Percentiles rank a stretch among this genome's conserved stretches.
These are phyloP conservation scores for Populus alba DNA, from an alignment of 345 rosid genomes.

Conservation along the genomic window DNA sequence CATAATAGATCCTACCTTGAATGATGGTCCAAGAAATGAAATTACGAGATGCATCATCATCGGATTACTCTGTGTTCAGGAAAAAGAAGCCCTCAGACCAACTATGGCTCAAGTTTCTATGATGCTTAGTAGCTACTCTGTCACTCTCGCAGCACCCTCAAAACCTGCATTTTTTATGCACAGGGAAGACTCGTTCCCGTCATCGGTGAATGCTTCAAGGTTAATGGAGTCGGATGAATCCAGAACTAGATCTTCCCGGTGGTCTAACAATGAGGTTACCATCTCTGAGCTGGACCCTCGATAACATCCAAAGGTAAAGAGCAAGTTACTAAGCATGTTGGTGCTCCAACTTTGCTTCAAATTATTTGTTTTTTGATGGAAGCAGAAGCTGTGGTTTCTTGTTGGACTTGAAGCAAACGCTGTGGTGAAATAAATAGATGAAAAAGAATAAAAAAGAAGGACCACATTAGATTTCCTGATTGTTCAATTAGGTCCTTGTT, in stretches of 20 bases:
- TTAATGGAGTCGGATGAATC: too few species aligned
- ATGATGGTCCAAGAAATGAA: slow-evolving; percentile 20
- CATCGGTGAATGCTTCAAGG: neutral
- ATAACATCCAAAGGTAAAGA: neutral
- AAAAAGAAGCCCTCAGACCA: slow-evolving; percentile 31
- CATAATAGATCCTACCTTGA: slow-evolving; percentile 13
- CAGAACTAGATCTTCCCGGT: neutral
- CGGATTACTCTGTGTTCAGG: slow-evolving; percentile 56
- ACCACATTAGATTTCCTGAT: too few species aligned
- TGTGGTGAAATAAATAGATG: too few species aligned
- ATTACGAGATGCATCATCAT: slow-evolving; percentile 50
- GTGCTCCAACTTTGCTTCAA: too few species aligned
- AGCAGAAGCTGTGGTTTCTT: too few species aligned
- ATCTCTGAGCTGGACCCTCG: neutral
- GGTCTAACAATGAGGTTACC: neutral
- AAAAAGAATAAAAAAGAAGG: too few species aligned
- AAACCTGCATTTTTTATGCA: neutral
- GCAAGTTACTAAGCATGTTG: too few species aligned
- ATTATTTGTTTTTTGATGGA: too few species aligned
- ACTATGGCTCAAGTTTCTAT: neutral
- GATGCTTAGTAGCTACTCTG: neutral
- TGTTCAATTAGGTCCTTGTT: too few species aligned
- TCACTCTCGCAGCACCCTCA: neutral
- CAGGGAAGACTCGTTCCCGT: neutral
- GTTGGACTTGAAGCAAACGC: too few species aligned